Evolutionary conservation across 345 rosid species (phyloP).

Genomic region (Acer negundo): DNA sequence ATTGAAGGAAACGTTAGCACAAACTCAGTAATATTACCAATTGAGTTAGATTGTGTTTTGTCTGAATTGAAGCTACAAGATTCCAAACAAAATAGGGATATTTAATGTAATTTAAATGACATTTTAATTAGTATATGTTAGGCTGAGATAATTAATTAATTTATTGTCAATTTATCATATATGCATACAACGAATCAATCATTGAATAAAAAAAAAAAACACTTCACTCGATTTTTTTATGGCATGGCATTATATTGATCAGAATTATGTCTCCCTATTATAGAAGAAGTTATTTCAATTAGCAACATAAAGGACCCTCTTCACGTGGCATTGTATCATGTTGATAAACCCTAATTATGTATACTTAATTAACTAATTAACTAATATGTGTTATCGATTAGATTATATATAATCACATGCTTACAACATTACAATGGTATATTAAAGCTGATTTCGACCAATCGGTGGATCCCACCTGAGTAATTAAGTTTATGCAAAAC

Average conservation of each 20-base stretch:
- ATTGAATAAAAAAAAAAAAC: slow-evolving; percentile 4
- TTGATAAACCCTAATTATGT: slow-evolving; percentile 8
- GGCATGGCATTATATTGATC: slow-evolving; percentile 10
- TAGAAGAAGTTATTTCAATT: slow-evolving; percentile 23
- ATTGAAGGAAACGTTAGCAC: neutral
- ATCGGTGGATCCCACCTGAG: slow-evolving; percentile 29
- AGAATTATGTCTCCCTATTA: slow-evolving; percentile 10
- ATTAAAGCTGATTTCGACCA: slow-evolving; percentile 25
- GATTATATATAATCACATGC: slow-evolving; percentile 23
- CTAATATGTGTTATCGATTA: neutral
- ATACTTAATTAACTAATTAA: neutral
- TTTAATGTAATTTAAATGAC: neutral
- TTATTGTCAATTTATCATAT: neutral
- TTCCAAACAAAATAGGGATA: neutral
- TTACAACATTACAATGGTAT: slow-evolving; percentile 33
- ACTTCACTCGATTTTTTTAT: slow-evolving; percentile 12
- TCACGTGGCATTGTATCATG: slow-evolving; percentile 48
- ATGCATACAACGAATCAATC: neutral
- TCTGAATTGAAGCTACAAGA: neutral
- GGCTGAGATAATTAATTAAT: neutral
- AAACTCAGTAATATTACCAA: neutral
- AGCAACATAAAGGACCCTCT: slow-evolving; percentile 55
- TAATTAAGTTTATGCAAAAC: slow-evolving; percentile 18
- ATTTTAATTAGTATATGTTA: neutral
- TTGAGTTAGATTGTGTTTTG: neutral